Evolutionary conservation across 768 basidiomycete genomes (phyloP).

Genomic region (Glaciozyma antarctica): DNA sequence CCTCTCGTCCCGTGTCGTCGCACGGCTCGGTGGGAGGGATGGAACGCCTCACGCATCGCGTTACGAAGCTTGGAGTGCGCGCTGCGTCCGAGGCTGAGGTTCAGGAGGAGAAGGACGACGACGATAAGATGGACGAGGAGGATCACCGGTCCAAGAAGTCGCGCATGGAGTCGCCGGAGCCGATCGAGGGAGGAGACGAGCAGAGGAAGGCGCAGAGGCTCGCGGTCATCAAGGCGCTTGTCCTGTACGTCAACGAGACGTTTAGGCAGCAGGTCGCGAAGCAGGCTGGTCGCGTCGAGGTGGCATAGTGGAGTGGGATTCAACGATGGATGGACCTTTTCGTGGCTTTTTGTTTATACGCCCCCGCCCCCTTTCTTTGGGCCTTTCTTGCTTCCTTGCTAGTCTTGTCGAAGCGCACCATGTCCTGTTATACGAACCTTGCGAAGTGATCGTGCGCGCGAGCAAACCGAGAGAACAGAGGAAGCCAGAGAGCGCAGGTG

Average conservation of each 20-base stretch:
- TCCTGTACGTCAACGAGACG: conserved; percentile 19
- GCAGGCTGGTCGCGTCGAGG: neutral
- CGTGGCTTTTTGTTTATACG: too few relatives aligned
- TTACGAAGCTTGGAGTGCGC: conserved; percentile 26
- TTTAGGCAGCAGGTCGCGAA: conserved; percentile 4
- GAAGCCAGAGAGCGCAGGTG: too few relatives aligned
- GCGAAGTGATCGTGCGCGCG: too few relatives aligned
- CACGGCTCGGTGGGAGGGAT: conserved; percentile 12
- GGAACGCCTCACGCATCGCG: conserved; percentile 28
- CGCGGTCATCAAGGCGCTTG: conserved; percentile 20
- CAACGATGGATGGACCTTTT: too few relatives aligned
- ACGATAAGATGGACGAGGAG: conserved; percentile 19
- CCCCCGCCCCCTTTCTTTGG: too few relatives aligned
- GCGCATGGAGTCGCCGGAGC: conserved; percentile 6
- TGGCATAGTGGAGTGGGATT: too few relatives aligned
- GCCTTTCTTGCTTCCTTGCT: too few relatives aligned
- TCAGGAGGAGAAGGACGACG: conserved; percentile 7
- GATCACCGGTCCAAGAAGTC: conserved; percentile 16
- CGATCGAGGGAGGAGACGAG: neutral
- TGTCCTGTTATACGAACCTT: too few relatives aligned
- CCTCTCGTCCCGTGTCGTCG: conserved; percentile 22
- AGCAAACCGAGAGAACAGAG: too few relatives aligned
- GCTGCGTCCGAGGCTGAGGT: neutral
- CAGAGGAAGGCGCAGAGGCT: conserved; percentile 4
- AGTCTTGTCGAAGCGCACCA: too few relatives aligned